Conservation (phyloP, 2,329 filamentous ascomycete genomes). For the Penicillium paneum region DNA sequence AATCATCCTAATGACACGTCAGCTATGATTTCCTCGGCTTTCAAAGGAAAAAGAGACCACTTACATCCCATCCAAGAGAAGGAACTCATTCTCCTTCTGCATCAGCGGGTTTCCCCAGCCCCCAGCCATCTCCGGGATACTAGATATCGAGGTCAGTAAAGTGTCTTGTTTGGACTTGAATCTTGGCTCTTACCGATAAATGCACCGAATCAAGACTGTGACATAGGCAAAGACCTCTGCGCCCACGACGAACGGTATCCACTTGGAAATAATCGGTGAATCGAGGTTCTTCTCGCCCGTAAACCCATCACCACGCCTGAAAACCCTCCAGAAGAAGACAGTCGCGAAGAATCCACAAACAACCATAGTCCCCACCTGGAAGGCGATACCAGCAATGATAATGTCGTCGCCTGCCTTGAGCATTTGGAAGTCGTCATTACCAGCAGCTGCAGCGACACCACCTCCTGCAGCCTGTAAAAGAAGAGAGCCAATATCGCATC, state of each 20-base stretch:
- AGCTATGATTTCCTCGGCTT: not conserved
- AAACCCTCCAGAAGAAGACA: constrained; percentile 45
- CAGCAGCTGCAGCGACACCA: constrained; percentile 54
- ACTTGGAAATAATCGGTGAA: constrained; percentile 14
- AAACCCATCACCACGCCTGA: constrained; percentile 25
- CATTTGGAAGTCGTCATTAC: constrained; percentile 35
- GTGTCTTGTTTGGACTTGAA: not conserved
- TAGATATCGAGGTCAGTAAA: constrained; percentile 20
- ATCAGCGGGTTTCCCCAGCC: constrained; percentile 50
- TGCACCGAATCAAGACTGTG: constrained; percentile 43
- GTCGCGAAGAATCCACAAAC: constrained; percentile 40
- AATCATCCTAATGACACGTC: constrained; percentile 41
- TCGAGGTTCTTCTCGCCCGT: constrained; percentile 28
- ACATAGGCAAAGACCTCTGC: constrained; percentile 38
- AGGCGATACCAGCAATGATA: constrained; percentile 57
- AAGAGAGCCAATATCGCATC: constrained; percentile 59
- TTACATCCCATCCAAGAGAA: constrained; percentile 49
- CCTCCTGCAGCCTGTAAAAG: constrained; percentile 58
- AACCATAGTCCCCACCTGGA: constrained; percentile 53
- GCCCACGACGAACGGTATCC: constrained; percentile 27
- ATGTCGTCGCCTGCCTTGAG: constrained; percentile 52
- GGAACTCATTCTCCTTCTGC: constrained; percentile 48
- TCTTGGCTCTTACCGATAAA: constrained; percentile 38
- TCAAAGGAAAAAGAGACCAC: constrained; percentile 17
- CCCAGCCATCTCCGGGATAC: constrained; percentile 51